Conservation (phyloP, 441 rosid genomes). For the Geranium incanum region DNA sequence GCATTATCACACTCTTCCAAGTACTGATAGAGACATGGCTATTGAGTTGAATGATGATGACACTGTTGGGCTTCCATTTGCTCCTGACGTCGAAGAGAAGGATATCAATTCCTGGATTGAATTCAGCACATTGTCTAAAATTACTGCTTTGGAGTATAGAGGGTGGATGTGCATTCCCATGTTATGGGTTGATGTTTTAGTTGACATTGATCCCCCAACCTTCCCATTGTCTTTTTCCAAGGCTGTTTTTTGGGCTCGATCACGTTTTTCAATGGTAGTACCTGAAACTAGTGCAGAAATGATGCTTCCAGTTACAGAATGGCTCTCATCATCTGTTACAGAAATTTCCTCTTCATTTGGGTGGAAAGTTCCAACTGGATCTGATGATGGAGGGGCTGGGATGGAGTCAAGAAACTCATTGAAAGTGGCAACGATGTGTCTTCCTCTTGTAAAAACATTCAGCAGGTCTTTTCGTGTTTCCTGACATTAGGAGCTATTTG, state of each 20-base stretch:
- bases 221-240: conserved; percentile 75
- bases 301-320: conserved; percentile 52
- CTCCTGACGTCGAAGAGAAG: conserved; percentile 39
- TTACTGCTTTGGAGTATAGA: conserved; percentile 49
- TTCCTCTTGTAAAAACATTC: conserved; percentile 61
- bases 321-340: conserved; percentile 63
- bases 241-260: conserved; percentile 93
- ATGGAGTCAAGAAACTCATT: conserved; percentile 78
- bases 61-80: conserved; percentile 34
- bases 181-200: conserved; percentile 85
- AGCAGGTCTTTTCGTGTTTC: conserved; percentile 50
- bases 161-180: conserved; percentile 95
- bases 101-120: conserved; percentile 62
- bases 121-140: conserved; percentile 56
- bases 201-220: conserved; percentile 51
- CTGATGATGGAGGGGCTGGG: conserved; percentile 85
- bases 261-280: conserved; percentile 74
- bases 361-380: conserved; percentile 92
- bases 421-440: conserved; percentile 61
- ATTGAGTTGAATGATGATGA: conserved; percentile 36
- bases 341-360: conserved; percentile 77
- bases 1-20: conserved; percentile 27
- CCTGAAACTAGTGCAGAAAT: conserved; percentile 61
- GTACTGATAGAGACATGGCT: conserved; percentile 25
- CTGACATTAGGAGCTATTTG: background rate